A percentile compares a stretch with the other conserved stretches of the same genome.
These are phyloP conservation scores for Amanita jacksonii DNA, from an alignment of 768 basidiomycete species.

Conservation along the genomic window DNA sequence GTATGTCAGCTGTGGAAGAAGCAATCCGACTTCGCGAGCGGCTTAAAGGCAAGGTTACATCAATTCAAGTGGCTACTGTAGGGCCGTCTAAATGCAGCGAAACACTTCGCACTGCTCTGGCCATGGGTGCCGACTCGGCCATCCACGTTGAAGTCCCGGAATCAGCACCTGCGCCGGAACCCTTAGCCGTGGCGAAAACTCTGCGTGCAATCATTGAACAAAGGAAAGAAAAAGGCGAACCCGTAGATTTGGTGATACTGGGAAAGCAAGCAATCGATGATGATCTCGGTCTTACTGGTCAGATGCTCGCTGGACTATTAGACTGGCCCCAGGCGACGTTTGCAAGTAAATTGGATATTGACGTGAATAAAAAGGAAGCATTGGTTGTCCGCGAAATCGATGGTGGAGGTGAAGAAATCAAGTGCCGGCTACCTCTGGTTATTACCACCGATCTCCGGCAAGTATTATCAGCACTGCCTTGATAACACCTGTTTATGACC, in stretches of 20 bases:
- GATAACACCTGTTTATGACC: background rate
- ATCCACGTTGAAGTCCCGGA: conserved; percentile 87
- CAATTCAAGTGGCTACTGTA: conserved; percentile 90
- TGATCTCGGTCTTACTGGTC: conserved; percentile 90
- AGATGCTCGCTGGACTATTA: conserved; percentile 91
- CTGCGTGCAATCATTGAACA: conserved; percentile 67
- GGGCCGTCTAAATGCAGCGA: conserved; percentile 87
- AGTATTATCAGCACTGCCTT: conserved; percentile 17
- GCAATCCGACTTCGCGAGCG: conserved; percentile 89
- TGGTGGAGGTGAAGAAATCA: conserved; percentile 81
- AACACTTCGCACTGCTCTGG: conserved; percentile 89
- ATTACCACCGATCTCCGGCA: conserved; percentile 91
- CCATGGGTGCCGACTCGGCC: conserved; percentile 93
- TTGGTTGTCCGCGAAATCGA: conserved; percentile 86
- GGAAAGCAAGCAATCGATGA: conserved; percentile 99
- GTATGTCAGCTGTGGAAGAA: conserved; percentile 78
- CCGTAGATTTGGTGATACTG: conserved; percentile 82
- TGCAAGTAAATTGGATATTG: conserved; percentile 78
- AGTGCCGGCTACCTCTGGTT: conserved; percentile 71
- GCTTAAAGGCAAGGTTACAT: conserved; percentile 65
- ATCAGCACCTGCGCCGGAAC: conserved; percentile 66
- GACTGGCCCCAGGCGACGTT: conserved; percentile 94
- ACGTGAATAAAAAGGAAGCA: conserved; percentile 51
- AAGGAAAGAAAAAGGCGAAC: conserved; percentile 31
- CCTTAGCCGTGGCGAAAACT: conserved; percentile 83